phyloP scores from a whole-genome alignment of 179 eudicot species.

The Beta corolliflora region DNA sequence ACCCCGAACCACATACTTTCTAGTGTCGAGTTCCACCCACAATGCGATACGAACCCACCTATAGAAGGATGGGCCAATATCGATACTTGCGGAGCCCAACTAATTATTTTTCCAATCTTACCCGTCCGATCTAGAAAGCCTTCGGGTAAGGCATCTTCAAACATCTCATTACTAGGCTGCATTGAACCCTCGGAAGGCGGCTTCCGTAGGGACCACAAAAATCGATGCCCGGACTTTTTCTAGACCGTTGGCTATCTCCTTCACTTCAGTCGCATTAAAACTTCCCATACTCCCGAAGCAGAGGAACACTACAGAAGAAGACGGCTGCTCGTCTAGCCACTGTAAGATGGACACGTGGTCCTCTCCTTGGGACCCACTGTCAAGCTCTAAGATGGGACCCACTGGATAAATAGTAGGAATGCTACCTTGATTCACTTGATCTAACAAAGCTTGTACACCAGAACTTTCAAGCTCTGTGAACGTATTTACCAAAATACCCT shows the following conservation, averaged over 20 bases:
- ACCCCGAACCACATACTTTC: slow-evolving; percentile 42
- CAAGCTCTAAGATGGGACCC: slow-evolving; percentile 51
- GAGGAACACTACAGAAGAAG: slow-evolving; percentile 33
- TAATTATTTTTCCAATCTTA: slow-evolving; percentile 20
- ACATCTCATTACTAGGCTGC: background rate
- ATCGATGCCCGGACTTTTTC: slow-evolving; percentile 27
- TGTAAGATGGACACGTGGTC: slow-evolving; percentile 24
- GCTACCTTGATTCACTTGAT: background rate
- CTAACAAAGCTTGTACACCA: slow-evolving; percentile 18
- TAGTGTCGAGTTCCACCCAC: slow-evolving; percentile 39
- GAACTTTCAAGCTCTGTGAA: slow-evolving; percentile 42
- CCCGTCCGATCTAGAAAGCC: slow-evolving; percentile 24
- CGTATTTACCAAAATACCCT: slow-evolving; percentile 66
- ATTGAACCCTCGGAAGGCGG: slow-evolving; percentile 2
- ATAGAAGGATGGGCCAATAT: slow-evolving; percentile 19
- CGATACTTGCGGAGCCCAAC: slow-evolving; percentile 33
- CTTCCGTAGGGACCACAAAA: slow-evolving; percentile 35
- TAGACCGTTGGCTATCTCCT: slow-evolving; percentile 33
- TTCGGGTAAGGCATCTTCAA: slow-evolving; percentile 23
- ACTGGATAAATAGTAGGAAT: slow-evolving; percentile 47
- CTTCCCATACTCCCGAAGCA: slow-evolving; percentile 42
- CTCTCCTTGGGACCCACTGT: slow-evolving; percentile 4
- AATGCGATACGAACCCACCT: slow-evolving; percentile 34
- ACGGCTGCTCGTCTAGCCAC: slow-evolving; percentile 36
- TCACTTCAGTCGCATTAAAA: slow-evolving; percentile 29